Evolutionary conservation across 106 monocot species (phyloP), one percentile per base, ranked within the genome.

Genomic region (Dendrobium huoshanense): DNA sequence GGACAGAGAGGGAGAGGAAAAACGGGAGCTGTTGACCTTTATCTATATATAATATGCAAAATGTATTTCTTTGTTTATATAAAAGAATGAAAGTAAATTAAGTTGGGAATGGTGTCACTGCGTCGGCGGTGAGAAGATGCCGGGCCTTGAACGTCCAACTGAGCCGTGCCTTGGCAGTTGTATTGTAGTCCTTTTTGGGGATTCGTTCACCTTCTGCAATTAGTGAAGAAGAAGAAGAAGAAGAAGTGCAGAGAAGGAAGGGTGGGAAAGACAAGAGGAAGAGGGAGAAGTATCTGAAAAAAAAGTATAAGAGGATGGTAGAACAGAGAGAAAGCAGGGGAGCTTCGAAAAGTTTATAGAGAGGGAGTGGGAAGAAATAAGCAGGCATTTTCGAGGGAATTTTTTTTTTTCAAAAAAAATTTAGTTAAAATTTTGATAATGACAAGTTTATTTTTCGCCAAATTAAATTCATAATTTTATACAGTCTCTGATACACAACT

Each of bases 71-170:
- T 27, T 68, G 1, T 22, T 41, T 22, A 42, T 64, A 37, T 29
- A 37, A 41, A 70, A 45, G 51, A 51, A 17, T 47, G 49, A 45
- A 24, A 18, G 9, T 22, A 8, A 20, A 48, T 33, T 18, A 72
- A 33, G 25, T 61, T 27, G 64, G 80, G 43, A 43, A 37, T 47
- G 73, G 29, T 20, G 80, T 55, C 73, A 22, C 54, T 54, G 73
- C 33, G 70, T n/a, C 47, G 80, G 41, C 74, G 81, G 56, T 11
- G 73, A 56, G 48, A 24, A 67, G 73, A 74, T 81, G 81, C 74
- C 73, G 81, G 81, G 73, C 55, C 47, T 83, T 72, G 83, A 20
- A 83, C 78, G 83, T 77, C 68, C 77, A 51, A 77, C 76, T 25
- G 51, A 82, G 82, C 80, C 51, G 31, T 37, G 72, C 41, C 47